These are phyloP conservation scores for Nakazawaea wyomingensis DNA, from an alignment of 805 yeast species.

Conservation along the genomic window DNA sequence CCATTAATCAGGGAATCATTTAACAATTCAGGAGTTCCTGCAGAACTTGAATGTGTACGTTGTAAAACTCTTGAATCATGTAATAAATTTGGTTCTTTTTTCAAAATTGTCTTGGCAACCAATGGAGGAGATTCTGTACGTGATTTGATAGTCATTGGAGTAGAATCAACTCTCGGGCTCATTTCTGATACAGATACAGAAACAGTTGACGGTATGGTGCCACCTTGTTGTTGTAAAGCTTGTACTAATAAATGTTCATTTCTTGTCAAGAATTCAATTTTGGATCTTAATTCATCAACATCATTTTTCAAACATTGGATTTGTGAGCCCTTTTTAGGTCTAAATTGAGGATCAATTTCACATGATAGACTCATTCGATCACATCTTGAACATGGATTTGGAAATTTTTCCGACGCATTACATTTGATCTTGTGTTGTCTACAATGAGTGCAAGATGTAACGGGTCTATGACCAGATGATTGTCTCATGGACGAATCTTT, in stretches of 20 bases:
- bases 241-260: constrained; percentile 66
- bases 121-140: constrained; percentile 13
- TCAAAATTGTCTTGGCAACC: constrained; percentile 36
- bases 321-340: constrained; percentile 90
- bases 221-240: constrained; percentile 33
- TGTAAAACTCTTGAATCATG: constrained; percentile 25
- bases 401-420: constrained; percentile 80
- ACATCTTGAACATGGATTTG: constrained; percentile 79
- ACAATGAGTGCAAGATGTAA: constrained; percentile 90
- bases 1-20: constrained; percentile 40
- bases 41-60: constrained; percentile 11
- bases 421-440: constrained; percentile 93
- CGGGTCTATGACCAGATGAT: constrained; percentile 72
- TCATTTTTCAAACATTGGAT: constrained; percentile 80
- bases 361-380: constrained; percentile 73
- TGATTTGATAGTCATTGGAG: constrained; percentile 6
- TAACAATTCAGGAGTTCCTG: constrained; percentile 27
- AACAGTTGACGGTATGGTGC: constrained; percentile 5
- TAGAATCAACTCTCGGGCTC: constrained; percentile 15
- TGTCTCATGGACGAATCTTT: constrained; percentile 12
- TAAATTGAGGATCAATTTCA: constrained; percentile 85
- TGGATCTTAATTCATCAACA: constrained; percentile 71
- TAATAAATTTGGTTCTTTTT: constrained; percentile 39
- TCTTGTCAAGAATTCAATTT: constrained; percentile 60
- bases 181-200: constrained; percentile 12